Base-by-base conservation (phyloP, 164 flowering plant species). In the Cinnamomum micranthum region DNA sequence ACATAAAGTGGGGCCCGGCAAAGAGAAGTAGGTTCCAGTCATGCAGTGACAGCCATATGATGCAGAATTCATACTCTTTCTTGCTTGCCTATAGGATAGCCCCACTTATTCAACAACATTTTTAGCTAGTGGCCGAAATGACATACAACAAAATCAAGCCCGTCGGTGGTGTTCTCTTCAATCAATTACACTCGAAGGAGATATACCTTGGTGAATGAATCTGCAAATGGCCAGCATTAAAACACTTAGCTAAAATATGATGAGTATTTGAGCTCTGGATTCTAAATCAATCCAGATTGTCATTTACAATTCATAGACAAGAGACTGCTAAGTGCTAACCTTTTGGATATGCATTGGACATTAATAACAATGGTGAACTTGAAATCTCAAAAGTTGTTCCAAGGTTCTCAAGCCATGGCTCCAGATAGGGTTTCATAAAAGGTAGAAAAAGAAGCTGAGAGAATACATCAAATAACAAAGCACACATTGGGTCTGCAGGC, bases 401-500 rank as follows among this genome's bases (percentile, higher is more conserved):
- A 64, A 64, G 66, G 31, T 64, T 64, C 67, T 24, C 28, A 55
- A 15, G 60, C n/a, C n/a, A 55, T 55, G 60, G 7, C n/a, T 15
- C 60, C 20, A 14, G 60, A 14, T 55, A 55, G 60, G 20, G 15
- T 55, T 55, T 55, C 60, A 55, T 15, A 13, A 14, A 55, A 20
- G n/a, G 60, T 55, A 55, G 7, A 55, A 17, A 15, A 71, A 35
- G 50, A 55, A 55, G 31, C 60, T 71, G 70, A 28, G 47, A 22
- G 50, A 72, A 59, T 24, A 6, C 47, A 24, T 65, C 63, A 75
- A 70, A 69, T 27, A 73, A 70, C 73, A 47, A 55, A 55, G 20
- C 17, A 17, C 64, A 71, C 60, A 12, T 55, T 20, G 65, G 65
- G n/a, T 25, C 73, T 75, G 60, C 28, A 77, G n/a, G 50, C 63